Conservation (phyloP, 208 protist genomes). For the Crithidia mellificae region DNA sequence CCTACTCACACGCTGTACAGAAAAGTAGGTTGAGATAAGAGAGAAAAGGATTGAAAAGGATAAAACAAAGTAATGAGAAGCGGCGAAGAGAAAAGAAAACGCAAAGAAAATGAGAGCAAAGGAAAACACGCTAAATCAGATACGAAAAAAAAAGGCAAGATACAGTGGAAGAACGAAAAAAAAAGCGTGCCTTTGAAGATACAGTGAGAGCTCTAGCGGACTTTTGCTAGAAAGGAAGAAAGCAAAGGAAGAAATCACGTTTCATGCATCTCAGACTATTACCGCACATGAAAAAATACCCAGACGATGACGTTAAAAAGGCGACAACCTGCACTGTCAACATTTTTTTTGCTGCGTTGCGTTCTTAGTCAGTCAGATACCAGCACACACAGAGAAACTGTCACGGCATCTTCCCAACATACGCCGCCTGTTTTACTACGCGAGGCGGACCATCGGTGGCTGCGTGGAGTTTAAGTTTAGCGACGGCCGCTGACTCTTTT, state of each 20-base stretch:
- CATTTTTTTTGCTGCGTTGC: too few species aligned
- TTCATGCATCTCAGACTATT: not conserved
- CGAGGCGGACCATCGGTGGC: not conserved
- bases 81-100: not conserved
- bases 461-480: not conserved
- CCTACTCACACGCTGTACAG: slow-evolving; percentile 2
- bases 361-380: too few species aligned
- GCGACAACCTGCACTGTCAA: too few species aligned
- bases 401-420: not conserved
- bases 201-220: not conserved
- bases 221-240: not conserved
- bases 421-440: not conserved
- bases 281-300: too few species aligned
- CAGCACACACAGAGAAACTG: too few species aligned
- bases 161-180: not conserved
- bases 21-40: not conserved
- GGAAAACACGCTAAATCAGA: too few species aligned
- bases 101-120: slow-evolving; percentile 7
- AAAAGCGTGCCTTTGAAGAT: too few species aligned
- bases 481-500: not conserved
- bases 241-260: not conserved
- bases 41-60: not conserved
- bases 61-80: too few species aligned
- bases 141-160: slow-evolving; percentile 3
- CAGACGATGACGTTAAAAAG: too few species aligned